These are phyloP conservation scores for Solanum rostratum DNA, from an alignment of 257 asterid genomes.

Conservation along the genomic window DNA sequence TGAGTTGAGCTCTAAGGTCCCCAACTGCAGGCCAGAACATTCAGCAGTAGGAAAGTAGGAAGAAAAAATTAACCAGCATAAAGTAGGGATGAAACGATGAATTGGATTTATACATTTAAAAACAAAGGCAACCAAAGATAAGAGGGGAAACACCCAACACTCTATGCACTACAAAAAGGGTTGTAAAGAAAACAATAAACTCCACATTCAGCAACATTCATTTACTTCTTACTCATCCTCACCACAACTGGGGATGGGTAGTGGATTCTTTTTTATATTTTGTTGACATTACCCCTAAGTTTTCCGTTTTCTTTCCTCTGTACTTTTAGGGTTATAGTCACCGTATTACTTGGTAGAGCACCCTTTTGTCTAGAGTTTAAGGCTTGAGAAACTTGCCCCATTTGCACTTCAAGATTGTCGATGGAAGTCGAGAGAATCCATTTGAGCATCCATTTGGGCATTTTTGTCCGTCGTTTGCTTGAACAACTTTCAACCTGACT, in stretches of 20 bases:
- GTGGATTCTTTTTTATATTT: neutral
- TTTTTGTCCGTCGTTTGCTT: neutral
- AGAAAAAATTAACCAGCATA: neutral
- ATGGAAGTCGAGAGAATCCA: neutral
- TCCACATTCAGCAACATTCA: neutral
- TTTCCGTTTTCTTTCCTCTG: neutral
- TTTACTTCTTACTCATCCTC: neutral
- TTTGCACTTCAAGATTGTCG: neutral
- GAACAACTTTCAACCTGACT: neutral
- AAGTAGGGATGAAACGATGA: neutral
- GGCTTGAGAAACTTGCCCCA: neutral
- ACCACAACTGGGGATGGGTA: neutral
- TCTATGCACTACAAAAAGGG: neutral
- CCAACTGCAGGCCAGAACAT: slow-evolving; percentile 65
- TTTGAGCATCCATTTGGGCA: neutral
- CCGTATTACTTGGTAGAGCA: neutral
- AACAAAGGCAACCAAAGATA: neutral
- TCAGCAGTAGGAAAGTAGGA: neutral
- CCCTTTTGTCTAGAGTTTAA: neutral
- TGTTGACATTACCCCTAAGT: neutral
- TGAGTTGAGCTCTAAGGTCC: slow-evolving; percentile 83
- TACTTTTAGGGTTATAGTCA: neutral
- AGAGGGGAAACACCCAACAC: neutral
- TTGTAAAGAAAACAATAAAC: neutral
- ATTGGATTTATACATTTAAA: neutral